Percentiles rank a stretch among this genome's conserved stretches.
phyloP scores from a whole-genome alignment of 139 green algal genomes.

The Monoraphidium neglectum region DNA sequence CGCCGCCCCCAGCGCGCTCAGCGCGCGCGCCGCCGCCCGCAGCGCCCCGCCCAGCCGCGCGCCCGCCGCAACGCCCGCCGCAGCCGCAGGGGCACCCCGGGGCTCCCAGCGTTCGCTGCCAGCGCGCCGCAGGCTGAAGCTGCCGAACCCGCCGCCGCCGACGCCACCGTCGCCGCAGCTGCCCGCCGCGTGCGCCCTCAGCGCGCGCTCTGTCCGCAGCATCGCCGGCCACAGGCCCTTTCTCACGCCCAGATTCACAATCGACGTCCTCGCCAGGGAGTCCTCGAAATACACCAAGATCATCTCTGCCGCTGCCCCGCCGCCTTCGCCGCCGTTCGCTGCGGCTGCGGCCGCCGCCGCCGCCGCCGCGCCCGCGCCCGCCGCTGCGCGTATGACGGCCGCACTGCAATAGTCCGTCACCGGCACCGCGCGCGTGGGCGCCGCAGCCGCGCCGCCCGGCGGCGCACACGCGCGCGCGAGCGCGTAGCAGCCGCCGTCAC shows the following conservation, averaged over 20 bases:
- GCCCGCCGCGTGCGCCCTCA: conserved; percentile 32
- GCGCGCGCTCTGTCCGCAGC: conserved; percentile 46
- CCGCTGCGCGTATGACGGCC: conserved; percentile 43
- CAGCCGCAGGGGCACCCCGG: too few relatives aligned
- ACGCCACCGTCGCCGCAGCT: too few relatives aligned
- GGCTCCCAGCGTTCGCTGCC: too few relatives aligned
- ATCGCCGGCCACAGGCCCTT: conserved; percentile 74
- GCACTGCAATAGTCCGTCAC: conserved; percentile 59
- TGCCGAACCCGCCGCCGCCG: too few relatives aligned
- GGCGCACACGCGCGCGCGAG: not conserved
- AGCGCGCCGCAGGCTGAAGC: too few relatives aligned
- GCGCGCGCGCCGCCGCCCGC: too few relatives aligned
- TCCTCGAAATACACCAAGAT: conserved; percentile 81
- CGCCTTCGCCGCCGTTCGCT: not conserved
- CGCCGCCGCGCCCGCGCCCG: too few relatives aligned
- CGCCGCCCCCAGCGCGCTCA: too few relatives aligned
- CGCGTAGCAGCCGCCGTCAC: conserved; percentile 65
- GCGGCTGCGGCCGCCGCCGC: too few relatives aligned
- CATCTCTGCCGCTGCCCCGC: conserved; percentile 56
- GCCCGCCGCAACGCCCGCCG: too few relatives aligned
- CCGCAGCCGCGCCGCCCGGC: conserved; percentile 35
- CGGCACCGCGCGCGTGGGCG: conserved; percentile 40
- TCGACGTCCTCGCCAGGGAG: conserved; percentile 44
- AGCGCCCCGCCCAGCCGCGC: too few relatives aligned
- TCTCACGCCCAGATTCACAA: conserved; percentile 72